Percentiles rank a stretch among this genome's conserved stretches.
These are phyloP conservation scores for Hypseocharis bilobata DNA, from an alignment of 441 rosid genomes.

Conservation along the genomic window DNA sequence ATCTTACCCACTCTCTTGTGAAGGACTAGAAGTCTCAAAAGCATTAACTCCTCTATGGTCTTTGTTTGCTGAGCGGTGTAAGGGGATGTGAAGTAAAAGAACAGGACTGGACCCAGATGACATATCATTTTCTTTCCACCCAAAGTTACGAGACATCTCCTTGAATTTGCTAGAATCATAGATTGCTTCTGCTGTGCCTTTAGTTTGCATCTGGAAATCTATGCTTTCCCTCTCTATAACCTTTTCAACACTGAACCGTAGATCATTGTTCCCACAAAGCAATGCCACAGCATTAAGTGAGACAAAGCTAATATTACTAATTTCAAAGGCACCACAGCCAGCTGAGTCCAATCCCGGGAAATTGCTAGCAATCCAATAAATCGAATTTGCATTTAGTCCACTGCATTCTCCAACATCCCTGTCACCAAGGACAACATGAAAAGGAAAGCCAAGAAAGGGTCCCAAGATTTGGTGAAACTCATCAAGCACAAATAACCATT, in stretches of 20 bases:
- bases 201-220: slow-evolving; percentile 24
- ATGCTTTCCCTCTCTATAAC: slow-evolving; percentile 45
- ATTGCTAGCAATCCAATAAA: slow-evolving; percentile 37
- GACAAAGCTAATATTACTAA: slow-evolving; percentile 47
- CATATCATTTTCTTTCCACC: slow-evolving; percentile 36
- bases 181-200: slow-evolving; percentile 10
- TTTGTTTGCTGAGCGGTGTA: slow-evolving; percentile 24
- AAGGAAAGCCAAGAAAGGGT: slow-evolving; percentile 42
- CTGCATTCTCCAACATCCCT: slow-evolving; percentile 47
- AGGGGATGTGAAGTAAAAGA: slow-evolving; percentile 51
- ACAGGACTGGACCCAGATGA: slow-evolving; percentile 46
- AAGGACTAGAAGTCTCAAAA: slow-evolving; percentile 16
- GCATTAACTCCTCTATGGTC: slow-evolving; percentile 11
- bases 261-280: slow-evolving; percentile 40
- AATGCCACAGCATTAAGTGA: slow-evolving; percentile 49
- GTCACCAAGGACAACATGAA: slow-evolving; percentile 50
- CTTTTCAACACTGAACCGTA: slow-evolving; percentile 45
- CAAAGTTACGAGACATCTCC: slow-evolving; percentile 17
- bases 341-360: slow-evolving; percentile 54
- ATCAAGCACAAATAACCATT: slow-evolving; percentile 41
- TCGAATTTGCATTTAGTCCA: slow-evolving; percentile 31
- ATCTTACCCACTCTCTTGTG: slow-evolving; percentile 24
- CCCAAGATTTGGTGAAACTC: slow-evolving; percentile 43
- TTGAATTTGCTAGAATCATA: slow-evolving; percentile 13
- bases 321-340: slow-evolving; percentile 56